Percentiles rank a stretch among this genome's conserved stretches.
These are phyloP conservation scores for Cytospora mali DNA, from an alignment of 2,329 filamentous ascomycete genomes.

Conservation along the genomic window DNA sequence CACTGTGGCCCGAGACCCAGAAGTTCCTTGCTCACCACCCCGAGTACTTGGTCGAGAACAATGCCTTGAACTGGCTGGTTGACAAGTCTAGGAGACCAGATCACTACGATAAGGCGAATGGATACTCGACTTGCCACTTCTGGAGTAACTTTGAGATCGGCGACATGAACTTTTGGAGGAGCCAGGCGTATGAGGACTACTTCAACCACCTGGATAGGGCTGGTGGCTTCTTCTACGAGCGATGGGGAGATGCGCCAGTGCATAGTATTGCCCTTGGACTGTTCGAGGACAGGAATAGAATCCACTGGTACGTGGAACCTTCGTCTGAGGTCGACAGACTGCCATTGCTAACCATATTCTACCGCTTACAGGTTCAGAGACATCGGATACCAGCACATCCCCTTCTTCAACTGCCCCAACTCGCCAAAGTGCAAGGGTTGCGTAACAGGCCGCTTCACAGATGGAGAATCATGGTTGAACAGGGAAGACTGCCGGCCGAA, in stretches of 20 bases:
- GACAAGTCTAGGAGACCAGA: constrained; percentile 77
- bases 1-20: constrained; percentile 91
- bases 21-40: constrained; percentile 88
- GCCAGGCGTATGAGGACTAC: constrained; percentile 89
- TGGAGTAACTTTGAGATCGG: constrained; percentile 99
- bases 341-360: background rate
- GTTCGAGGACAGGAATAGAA: constrained; percentile 86
- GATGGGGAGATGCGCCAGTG: constrained; percentile 97
- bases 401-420: constrained; percentile 98
- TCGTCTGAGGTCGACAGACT: background rate
- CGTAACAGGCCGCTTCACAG: constrained; percentile 82
- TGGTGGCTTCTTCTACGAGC: constrained; percentile 97
- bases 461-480: constrained; percentile 82
- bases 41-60: constrained; percentile 78
- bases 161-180: constrained; percentile 90
- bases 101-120: constrained; percentile 79
- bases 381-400: constrained; percentile 97
- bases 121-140: constrained; percentile 98
- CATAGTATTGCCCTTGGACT: constrained; percentile 91
- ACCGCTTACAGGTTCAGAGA: constrained; percentile 81
- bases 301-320: constrained; percentile 79
- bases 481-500: constrained; percentile 93
- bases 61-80: constrained; percentile 84
- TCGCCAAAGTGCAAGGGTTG: constrained; percentile 91
- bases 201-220: constrained; percentile 93